Percentiles rank a stretch among this genome's conserved stretches.
phyloP scores from a whole-genome alignment of 768 basidiomycete species.

The Naganishia antarctica region DNA sequence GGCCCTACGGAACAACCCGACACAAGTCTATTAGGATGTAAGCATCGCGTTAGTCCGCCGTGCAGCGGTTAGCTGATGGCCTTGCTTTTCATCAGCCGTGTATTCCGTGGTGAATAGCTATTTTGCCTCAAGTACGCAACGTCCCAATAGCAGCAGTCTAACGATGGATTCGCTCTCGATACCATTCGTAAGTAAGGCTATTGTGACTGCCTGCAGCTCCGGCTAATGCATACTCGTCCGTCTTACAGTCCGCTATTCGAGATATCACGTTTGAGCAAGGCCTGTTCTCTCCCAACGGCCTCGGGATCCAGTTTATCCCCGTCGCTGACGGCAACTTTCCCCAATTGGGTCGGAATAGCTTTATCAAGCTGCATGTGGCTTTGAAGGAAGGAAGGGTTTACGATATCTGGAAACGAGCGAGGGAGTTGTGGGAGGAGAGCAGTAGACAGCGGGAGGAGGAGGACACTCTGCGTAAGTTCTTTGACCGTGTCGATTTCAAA shows the following conservation, averaged over 20 bases:
- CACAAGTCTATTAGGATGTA: neutral
- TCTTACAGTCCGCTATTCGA: neutral
- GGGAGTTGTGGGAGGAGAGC: slow-evolving; percentile 13
- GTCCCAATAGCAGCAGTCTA: neutral
- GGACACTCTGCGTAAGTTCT: slow-evolving; percentile 11
- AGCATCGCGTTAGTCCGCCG: neutral
- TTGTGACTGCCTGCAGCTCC: neutral
- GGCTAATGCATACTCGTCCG: neutral
- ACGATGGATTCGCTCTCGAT: slow-evolving; percentile 11
- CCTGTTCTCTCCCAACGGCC: slow-evolving; percentile 8
- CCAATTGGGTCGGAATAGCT: neutral
- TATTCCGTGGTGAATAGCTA: slow-evolving; percentile 2
- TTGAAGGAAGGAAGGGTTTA: slow-evolving; percentile 3
- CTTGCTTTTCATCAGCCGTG: neutral
- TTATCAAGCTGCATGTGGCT: slow-evolving; percentile 9
- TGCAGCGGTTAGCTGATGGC: neutral
- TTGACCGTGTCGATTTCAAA: neutral
- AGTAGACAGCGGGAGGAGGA: slow-evolving; percentile 1
- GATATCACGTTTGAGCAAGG: slow-evolving; percentile 16
- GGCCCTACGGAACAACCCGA: neutral
- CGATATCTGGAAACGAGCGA: slow-evolving; percentile 11
- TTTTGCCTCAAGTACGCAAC: neutral
- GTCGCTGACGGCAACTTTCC: slow-evolving; percentile 5
- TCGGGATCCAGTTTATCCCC: neutral
- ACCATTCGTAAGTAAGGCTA: neutral